Base-by-base conservation (phyloP, 106 monocot genomes). In the Narthecium ossifragum region DNA sequence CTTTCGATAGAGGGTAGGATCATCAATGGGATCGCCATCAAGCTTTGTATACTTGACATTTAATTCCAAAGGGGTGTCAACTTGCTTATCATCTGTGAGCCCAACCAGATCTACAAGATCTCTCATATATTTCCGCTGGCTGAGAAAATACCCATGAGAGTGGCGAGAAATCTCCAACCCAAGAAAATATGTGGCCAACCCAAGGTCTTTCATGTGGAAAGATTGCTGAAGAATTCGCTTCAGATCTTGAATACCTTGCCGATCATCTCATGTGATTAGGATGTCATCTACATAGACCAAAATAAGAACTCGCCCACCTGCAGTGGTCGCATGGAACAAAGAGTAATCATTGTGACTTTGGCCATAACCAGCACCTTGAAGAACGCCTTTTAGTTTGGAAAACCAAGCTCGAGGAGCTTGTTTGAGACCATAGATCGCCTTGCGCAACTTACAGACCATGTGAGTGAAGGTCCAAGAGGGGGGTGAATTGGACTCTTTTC, bases 191-290 rank as follows among this genome's bases (percentile, higher is more conserved):
- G 1, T 22, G 3, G 24, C 2, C 1, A 5, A 12, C 0, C 64
- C 64, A 1, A 63, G 17, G 12, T 63, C 62, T 21, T 63, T 50
- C 32, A 63, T 18, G 4, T 51, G 30, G 34, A 50, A 63, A 21
- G 18, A 21, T 2, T 24, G 1, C 0, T 28, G 24, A 36, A 64
- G 25, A 17, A 34, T 20, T 6, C 1, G 6, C 25, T 64, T 64
- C 8, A 51, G 6, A 3, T 28, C 11, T 18, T 22, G 1, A 18
- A 52, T 50, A 24, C 5, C 9, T 22, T 2, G 9, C 49, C 11
- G 6, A 22, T 24, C 0, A 2, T 12, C 0, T 7, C 28, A 50
- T 18, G 28, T 61, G 29, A 61, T 61, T 0, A 46, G 13, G 31
- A 30, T 46, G 31, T 29, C 36, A 61, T 47, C 23, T 23, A 46